Evolutionary conservation across 768 basidiomycete genomes (phyloP).

Genomic region (Tephrocybe sp.): DNA sequence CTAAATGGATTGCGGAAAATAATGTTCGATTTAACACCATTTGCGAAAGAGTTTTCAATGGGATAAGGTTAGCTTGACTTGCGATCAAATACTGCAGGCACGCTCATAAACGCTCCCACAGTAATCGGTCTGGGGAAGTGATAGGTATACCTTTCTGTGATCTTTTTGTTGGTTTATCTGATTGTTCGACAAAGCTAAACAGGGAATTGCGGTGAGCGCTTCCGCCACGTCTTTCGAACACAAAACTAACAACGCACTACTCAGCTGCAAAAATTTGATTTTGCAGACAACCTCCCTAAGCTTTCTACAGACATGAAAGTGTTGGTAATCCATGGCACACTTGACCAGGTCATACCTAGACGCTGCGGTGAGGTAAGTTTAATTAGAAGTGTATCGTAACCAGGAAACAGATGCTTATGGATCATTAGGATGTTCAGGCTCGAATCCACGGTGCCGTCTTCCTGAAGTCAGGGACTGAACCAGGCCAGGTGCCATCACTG

Average conservation of each 20-base stretch:
- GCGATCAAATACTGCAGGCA: not conserved
- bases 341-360: slow-evolving; percentile 36
- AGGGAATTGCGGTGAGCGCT: slow-evolving; percentile 25
- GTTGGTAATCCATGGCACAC: slow-evolving; percentile 40
- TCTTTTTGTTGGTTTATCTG: not conserved
- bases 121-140: slow-evolving; percentile 25
- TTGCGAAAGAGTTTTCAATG: slow-evolving; percentile 20
- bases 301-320: slow-evolving; percentile 32
- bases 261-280: slow-evolving; percentile 32
- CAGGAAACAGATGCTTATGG: no score
- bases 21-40: slow-evolving; percentile 21
- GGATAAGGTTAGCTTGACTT: slow-evolving; percentile 14
- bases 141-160: slow-evolving; percentile 21
- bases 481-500: slow-evolving; percentile 34
- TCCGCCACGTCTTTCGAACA: not conserved
- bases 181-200: slow-evolving; percentile 20
- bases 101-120: slow-evolving; percentile 2
- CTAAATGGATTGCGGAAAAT: slow-evolving; percentile 26
- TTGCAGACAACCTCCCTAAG: slow-evolving; percentile 25
- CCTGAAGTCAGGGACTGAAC: slow-evolving; percentile 26
- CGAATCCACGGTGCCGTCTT: slow-evolving; percentile 30
- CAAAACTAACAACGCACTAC: not conserved
- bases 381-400: no score
- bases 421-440: slow-evolving; percentile 26
- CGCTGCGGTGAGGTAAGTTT: slow-evolving; percentile 28